Percentiles rank a stretch among this genome's conserved stretches.
Conservation (phyloP, 805 yeast species). For the Ogataea methanolica region DNA sequence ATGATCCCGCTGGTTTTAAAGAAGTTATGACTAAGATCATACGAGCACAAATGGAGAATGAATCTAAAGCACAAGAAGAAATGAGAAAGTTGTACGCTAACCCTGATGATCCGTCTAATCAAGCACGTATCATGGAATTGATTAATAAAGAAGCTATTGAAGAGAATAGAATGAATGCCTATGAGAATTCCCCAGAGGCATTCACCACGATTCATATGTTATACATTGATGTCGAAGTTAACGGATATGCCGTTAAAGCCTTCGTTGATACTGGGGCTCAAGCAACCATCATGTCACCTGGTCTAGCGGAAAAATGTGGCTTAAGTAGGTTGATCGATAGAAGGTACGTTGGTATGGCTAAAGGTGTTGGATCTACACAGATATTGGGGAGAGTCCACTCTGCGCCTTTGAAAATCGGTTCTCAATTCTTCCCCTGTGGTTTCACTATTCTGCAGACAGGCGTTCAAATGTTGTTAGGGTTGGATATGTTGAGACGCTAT, state of each 20-base stretch:
- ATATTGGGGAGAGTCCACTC: conserved; percentile 84
- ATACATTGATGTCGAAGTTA: conserved; percentile 71
- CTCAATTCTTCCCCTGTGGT: conserved; percentile 57
- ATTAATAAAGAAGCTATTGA: conserved; percentile 70
- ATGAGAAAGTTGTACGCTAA: conserved; percentile 49
- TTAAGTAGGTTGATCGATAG: conserved; percentile 70
- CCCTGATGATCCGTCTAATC: conserved; percentile 70
- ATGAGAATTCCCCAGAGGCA: conserved; percentile 86
- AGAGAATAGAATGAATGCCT: conserved; percentile 73
- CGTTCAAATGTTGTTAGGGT: conserved; percentile 76
- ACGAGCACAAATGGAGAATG: conserved; percentile 17
- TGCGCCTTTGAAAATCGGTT: conserved; percentile 78
- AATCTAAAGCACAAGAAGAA: conserved; percentile 31
- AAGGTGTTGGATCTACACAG: conserved; percentile 82
- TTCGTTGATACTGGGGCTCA: conserved; percentile 98
- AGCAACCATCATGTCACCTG: conserved; percentile 75
- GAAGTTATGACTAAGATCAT: conserved; percentile 32
- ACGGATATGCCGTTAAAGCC: conserved; percentile 79
- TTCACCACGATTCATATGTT: conserved; percentile 83
- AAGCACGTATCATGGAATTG: conserved; percentile 58
- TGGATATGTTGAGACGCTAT: conserved; percentile 88
- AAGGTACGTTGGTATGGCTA: conserved; percentile 76
- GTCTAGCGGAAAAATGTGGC: conserved; percentile 68
- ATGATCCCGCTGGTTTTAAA: conserved; percentile 23
- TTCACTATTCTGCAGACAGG: conserved; percentile 68